These are phyloP conservation scores for Trichoderma breve DNA, from an alignment of 2,329 filamentous ascomycete genomes.

Conservation along the genomic window DNA sequence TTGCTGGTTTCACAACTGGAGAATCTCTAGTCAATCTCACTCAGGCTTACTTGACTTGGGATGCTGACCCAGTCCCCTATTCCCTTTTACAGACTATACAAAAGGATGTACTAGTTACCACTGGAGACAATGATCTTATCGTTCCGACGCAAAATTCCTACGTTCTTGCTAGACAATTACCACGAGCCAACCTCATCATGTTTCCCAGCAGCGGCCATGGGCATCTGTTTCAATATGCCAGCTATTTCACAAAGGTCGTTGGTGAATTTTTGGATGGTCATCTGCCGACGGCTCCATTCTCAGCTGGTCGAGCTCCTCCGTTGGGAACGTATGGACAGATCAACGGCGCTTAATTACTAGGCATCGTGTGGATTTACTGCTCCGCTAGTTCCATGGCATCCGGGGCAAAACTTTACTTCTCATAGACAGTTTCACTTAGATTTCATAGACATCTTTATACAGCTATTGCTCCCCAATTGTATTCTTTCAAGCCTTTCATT, in stretches of 20 bases:
- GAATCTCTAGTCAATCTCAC: neutral
- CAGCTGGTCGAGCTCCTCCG: neutral
- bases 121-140: conserved; percentile 5
- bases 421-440: neutral
- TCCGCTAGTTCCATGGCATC: neutral
- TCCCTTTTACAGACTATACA: conserved; percentile 1
- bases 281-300: neutral
- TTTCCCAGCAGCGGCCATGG: conserved; percentile 1
- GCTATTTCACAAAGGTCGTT: neutral
- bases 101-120: neutral
- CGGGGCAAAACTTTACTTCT: neutral
- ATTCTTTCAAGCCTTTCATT: neutral
- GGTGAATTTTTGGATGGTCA: neutral
- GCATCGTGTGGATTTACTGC: neutral
- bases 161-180: neutral
- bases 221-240: conserved; percentile 9
- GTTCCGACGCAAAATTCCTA: neutral
- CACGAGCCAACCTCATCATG: neutral
- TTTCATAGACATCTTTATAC: neutral
- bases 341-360: neutral
- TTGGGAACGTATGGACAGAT: neutral
- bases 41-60: conserved; percentile 12
- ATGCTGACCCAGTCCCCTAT: conserved; percentile 6
- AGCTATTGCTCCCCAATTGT: neutral
- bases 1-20: neutral